Base-by-base conservation (phyloP, 2,329 filamentous ascomycete species). In the Cordyceps sp. region DNA sequence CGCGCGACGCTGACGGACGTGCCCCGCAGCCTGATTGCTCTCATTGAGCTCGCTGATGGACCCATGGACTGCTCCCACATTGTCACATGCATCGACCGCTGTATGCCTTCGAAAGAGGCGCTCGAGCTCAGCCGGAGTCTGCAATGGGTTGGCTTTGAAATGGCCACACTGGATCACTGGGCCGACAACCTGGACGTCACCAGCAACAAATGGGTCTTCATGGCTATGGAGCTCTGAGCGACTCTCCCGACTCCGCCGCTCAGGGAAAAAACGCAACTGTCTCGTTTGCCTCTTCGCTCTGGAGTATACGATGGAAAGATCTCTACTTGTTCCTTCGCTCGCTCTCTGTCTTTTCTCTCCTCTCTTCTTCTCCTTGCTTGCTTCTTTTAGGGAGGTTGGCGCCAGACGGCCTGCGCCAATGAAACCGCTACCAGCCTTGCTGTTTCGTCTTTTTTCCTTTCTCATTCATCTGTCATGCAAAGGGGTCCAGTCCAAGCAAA, bases 81-180 rank as follows among this genome's bases (percentile, higher is more conserved):
- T 39, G 73, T 92, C 39, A 73, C 85, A 45, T 86, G 82, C 55
- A 66, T 93, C 39, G 83, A 88, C 52, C 79, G 84, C 40, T 62
- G 63, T 29, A 71, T 78, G 39, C 65, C 71, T 25, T 56, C 65
- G 18, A 59, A 67, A 36, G 73, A 81, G 39, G 62, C 69, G 36
- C 71, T 77, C 43, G 64, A 74, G 36, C 62, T 88, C 43, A 73
- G 79, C 47, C 83, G 79, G 53, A 86, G 84, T 46, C 69, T 94
- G 32, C 81, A 85, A 52, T 94, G 86, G 86, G 86, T 92, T 41
- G 86, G 86, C 34, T 93, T 93, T 49, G 80, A 82, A 49, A 68
- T 88, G 42, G 75, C 73, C 31, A 88, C 81, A 17, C 64, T 94
- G 27, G 77, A 85, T 43, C 69, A 73, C 43, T 93, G 84, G 78